Conservation (phyloP, 768 basidiomycete genomes). For the Serendipita vermifera region DNA sequence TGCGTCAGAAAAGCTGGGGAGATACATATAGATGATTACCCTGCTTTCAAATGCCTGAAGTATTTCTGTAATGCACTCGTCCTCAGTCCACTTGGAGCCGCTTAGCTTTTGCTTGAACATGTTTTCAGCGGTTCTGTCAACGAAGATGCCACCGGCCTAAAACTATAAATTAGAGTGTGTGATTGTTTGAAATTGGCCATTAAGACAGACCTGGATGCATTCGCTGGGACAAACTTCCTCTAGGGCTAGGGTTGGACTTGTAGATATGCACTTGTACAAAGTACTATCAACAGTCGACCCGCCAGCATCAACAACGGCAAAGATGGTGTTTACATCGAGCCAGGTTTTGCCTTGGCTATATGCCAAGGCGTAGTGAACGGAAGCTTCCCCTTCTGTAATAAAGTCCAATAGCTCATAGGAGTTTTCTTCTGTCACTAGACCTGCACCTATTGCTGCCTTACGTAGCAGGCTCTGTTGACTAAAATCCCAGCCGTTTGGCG, state of each 20-base stretch:
- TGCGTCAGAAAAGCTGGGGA: no score
- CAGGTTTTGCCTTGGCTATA: background rate
- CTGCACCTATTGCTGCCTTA: slow-evolving; percentile 31
- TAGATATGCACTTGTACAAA: slow-evolving; percentile 1
- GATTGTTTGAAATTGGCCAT: background rate
- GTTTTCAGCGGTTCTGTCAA: slow-evolving; percentile 4
- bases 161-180: background rate
- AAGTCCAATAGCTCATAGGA: slow-evolving; percentile 15
- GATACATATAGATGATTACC: slow-evolving; percentile 1
- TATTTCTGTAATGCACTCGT: background rate
- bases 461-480: slow-evolving; percentile 33
- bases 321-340: background rate
- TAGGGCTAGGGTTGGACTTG: slow-evolving; percentile 1
- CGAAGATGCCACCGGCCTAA: background rate
- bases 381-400: slow-evolving; percentile 11
- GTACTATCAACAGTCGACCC: slow-evolving; percentile 10
- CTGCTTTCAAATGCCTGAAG: background rate
- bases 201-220: slow-evolving; percentile 9
- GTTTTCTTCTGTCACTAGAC: slow-evolving; percentile 20
- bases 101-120: slow-evolving; percentile 4
- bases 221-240: slow-evolving; percentile 12
- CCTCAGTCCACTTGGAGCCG: background rate
- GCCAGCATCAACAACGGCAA: slow-evolving; percentile 7
- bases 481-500: slow-evolving; percentile 39
- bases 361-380: slow-evolving; percentile 9